These are phyloP conservation scores for Brassica juncea DNA, from an alignment of 345 rosid genomes.

Conservation along the genomic window DNA sequence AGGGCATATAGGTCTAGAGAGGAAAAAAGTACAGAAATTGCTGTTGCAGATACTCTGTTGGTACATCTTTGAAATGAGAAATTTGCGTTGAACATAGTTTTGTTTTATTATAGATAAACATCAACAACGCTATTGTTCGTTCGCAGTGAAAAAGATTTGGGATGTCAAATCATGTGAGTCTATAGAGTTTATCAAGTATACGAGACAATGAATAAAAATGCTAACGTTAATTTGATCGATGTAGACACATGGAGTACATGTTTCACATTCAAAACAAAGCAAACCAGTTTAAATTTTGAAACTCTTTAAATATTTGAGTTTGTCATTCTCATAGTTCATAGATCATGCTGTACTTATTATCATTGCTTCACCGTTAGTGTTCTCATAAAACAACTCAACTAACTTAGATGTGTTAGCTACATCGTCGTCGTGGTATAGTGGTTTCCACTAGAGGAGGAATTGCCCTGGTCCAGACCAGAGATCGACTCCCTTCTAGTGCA, in stretches of 20 bases:
- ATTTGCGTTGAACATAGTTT: conserved; percentile 39
- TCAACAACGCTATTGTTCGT: conserved; percentile 21
- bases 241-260: background rate
- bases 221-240: background rate
- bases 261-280: background rate
- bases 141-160: conserved; percentile 31
- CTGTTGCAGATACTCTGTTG: conserved; percentile 32
- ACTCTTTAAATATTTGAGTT: background rate
- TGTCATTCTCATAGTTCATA: background rate
- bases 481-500: too few relatives aligned
- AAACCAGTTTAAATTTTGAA: background rate
- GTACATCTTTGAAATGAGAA: conserved; percentile 10
- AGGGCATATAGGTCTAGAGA: conserved; percentile 9
- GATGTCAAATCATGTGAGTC: conserved; percentile 26
- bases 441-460: too few relatives aligned
- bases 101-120: conserved; percentile 25
- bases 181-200: background rate
- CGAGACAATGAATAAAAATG: background rate
- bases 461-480: too few relatives aligned
- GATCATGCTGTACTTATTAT: background rate
- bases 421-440: too few relatives aligned
- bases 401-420: background rate
- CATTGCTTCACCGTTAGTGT: background rate
- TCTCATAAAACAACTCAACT: background rate
- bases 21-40: conserved; percentile 26